Base-by-base conservation (phyloP, 2,329 filamentous ascomycete genomes). In the Claviceps paspali region DNA sequence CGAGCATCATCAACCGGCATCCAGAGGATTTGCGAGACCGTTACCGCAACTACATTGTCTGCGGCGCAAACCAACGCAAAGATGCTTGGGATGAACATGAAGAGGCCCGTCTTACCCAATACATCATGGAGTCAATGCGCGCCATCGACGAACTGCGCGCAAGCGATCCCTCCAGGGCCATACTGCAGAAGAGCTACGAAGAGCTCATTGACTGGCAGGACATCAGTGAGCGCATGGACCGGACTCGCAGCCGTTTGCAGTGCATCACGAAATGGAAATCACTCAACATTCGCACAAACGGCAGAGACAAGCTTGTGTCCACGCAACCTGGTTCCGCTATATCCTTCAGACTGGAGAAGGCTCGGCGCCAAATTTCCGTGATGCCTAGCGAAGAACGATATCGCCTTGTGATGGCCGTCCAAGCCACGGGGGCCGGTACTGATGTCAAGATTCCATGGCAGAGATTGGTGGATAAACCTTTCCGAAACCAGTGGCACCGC, bases 1-100 rank as follows among this genome's bases (percentile, higher is more conserved):
- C 67, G 0, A 60, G 64, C n/a, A 45, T 71, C 17, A 67, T 82
- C 44, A 76, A 76, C 43, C 74, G 82, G 5, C 68, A 75, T 28
- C 64, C 70, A 0, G 70, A 75, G 41, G 79, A 84, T 49, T 66
- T 77, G 36, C 70, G 79, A 35, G 79, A 84, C 51, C 73, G 80
- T 3, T 82, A 77, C 62, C 67, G 76, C 28, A 80, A 83, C 47
- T 76, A 79, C 47, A 57, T 81, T 17, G 59, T 76, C 32, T 76
- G 72, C 38, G 69, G 69, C 15, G 62, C 68, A 5, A 65, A 62
- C 0, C 60, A 63, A 39, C 64, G 63, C 23, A 67, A 62, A 29
- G 67, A 70, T 24, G 53, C 58, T 1, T 86, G 82, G 81, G 63
- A 61, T 2, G 55, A 67, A 14, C 61, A 67, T 0, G 81, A 86